Evolutionary conservation across 1,284 basidiomycete genomes (phyloP), one percentile per base, ranked within the genome.

Genomic region (Crucibulum cyathiforme): DNA sequence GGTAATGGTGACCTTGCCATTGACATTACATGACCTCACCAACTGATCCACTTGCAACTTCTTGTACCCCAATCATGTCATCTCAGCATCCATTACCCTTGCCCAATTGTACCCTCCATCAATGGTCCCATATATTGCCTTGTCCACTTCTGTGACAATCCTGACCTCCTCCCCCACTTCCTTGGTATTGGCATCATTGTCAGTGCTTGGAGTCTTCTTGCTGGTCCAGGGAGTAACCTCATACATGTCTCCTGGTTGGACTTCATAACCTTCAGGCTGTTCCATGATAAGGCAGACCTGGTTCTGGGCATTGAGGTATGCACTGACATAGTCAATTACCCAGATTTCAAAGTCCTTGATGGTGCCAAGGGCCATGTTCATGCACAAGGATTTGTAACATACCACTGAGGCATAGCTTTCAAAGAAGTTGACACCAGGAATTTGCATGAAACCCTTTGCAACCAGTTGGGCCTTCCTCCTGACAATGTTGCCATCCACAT

Each of bases 371-470:
- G 76, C 71, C 0, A 77, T 55, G 1, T 74, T 56, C 10, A 71
- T 62, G 0, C 69, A 53, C 1, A 81, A 61, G 0, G 77, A 74
- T 10, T 72, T 61, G 5, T 75, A 67, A 1, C 67, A 55, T 5
- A 73, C 71, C 0, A 78, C 75, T 0, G 77, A 74, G 0, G 76
- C 69, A 52, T 70, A 80, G 0, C 74, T 80, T 7, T 79, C 71
- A 8, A 68, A 68, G 43, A 67, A 78, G 43, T 76, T 67, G n/a
- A 71, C 56, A 1, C 68, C 72, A 2, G 63, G 65, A 0, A 53
- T 52, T 53, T 77, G 74, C 58, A 62, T 65, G 63, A 77, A 82
- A 3, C 78, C 78, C 41, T 74, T 67, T 1, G 71, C 77, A 1
- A 78, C 73, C 0, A 80, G 50, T 3, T 71, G 53, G 31, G 73